Conservation (phyloP, 306 rosid genomes). For the Medicago arabica region DNA sequence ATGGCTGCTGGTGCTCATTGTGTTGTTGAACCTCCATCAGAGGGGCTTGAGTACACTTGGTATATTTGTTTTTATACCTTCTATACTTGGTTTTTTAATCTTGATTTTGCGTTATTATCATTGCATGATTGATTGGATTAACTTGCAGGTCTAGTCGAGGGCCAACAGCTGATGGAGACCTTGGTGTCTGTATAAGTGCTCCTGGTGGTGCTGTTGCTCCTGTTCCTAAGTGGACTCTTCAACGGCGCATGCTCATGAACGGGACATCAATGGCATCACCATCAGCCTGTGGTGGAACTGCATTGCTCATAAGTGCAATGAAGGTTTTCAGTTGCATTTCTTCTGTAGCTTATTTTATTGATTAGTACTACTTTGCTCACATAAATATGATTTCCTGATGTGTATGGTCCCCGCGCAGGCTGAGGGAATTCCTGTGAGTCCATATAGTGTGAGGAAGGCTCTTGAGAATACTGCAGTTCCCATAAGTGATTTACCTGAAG, state of each 20-base stretch:
- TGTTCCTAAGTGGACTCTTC: constrained; percentile 99
- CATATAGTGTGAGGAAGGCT: constrained; percentile 86
- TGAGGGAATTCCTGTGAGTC: constrained; percentile 87
- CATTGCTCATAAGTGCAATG: constrained; percentile 92
- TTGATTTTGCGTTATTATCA: constrained; percentile 28
- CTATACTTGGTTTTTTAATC: constrained; percentile 25
- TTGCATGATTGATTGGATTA: constrained; percentile 37
- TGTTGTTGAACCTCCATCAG: constrained; percentile 88
- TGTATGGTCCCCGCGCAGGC: constrained; percentile 62
- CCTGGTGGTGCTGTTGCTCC: constrained; percentile 99
- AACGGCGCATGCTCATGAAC: constrained; percentile 95
- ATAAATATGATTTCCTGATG: constrained; percentile 38
- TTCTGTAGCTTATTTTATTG: constrained; percentile 37
- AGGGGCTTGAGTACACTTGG: constrained; percentile 99
- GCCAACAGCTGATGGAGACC: constrained; percentile 96
- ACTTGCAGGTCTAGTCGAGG: constrained; percentile 97
- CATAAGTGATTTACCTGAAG: constrained; percentile 77
- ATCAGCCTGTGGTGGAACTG: constrained; percentile 97
- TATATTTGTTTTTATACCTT: constrained; percentile 45
- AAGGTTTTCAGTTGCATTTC: constrained; percentile 62
- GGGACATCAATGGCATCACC: constrained; percentile 99
- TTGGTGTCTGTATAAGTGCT: constrained; percentile 93
- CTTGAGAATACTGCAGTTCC: constrained; percentile 87
- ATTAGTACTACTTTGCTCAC: constrained; percentile 33
- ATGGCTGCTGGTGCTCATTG: constrained; percentile 99